A percentile compares a stretch with the other conserved stretches of the same genome.
Conservation (phyloP, 495 filamentous ascomycete genomes). For the Xylaria longipes region DNA sequence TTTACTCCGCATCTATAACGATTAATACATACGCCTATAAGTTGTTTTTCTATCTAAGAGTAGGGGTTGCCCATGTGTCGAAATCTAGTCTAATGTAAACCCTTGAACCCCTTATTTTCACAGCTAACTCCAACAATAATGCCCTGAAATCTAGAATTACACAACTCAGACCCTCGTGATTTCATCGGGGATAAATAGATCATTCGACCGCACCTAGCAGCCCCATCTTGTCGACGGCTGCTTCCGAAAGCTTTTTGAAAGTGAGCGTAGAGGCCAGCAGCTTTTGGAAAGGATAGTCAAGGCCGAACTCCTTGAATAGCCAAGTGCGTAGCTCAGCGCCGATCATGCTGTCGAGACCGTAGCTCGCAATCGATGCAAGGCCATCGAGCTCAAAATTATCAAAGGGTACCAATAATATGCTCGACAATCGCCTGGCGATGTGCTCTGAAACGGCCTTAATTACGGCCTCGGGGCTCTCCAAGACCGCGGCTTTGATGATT, state of each 20-base stretch:
- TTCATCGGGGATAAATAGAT: background rate
- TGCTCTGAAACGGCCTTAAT: conserved; percentile 21
- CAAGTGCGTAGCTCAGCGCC: conserved; percentile 50
- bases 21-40: background rate
- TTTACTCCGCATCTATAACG: background rate
- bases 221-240: conserved; percentile 11
- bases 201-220: background rate
- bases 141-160: background rate
- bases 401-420: conserved; percentile 38
- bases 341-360: conserved; percentile 56
- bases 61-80: background rate
- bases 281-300: conserved; percentile 47
- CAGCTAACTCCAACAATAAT: background rate
- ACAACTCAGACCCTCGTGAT: background rate
- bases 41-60: background rate
- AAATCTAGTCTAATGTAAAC: conserved; percentile 3
- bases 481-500: background rate
- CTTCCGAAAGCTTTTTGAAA: conserved; percentile 15
- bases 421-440: conserved; percentile 36
- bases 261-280: conserved; percentile 32
- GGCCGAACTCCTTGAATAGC: conserved; percentile 47
- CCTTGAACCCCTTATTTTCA: background rate
- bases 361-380: conserved; percentile 37
- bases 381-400: conserved; percentile 32
- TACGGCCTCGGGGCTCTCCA: conserved; percentile 22